A percentile compares a stretch with the other conserved stretches of the same genome.
Evolutionary conservation across 1,139 yeast genomes (phyloP).

Genomic region (Taphrina pruni): DNA sequence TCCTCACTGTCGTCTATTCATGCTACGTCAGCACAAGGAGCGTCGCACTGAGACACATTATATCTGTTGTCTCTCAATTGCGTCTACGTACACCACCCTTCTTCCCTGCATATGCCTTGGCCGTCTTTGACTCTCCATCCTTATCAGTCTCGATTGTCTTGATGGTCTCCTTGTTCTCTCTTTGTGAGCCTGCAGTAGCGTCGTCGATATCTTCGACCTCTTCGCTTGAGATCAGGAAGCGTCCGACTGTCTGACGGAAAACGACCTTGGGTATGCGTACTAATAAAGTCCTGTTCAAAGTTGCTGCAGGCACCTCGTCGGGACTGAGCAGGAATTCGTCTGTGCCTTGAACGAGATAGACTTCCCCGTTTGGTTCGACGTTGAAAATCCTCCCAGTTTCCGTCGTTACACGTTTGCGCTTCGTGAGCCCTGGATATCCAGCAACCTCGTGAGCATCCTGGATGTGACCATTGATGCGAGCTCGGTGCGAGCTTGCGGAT

Average conservation of each 20-base stretch:
- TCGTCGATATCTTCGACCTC: constrained; percentile 24
- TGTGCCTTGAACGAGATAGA: constrained; percentile 62
- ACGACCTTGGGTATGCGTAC: constrained; percentile 56
- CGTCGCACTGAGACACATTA: no score
- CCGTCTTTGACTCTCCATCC: constrained; percentile 10
- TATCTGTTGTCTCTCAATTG: not conserved
- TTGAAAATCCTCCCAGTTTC: constrained; percentile 64
- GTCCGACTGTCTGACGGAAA: constrained; percentile 43
- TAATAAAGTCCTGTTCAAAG: constrained; percentile 64
- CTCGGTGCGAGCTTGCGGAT: constrained; percentile 65
- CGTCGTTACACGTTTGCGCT: constrained; percentile 51
- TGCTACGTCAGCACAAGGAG: not conserved
- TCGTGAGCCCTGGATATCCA: constrained; percentile 49
- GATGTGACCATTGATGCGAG: constrained; percentile 62
- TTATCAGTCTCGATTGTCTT: constrained; percentile 16
- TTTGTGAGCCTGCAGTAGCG: constrained; percentile 3
- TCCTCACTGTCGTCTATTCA: not conserved
- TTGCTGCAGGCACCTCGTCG: constrained; percentile 55
- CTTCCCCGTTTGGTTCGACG: constrained; percentile 72
- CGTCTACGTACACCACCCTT: constrained; percentile 28
- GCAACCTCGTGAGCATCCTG: constrained; percentile 57
- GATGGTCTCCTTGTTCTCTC: constrained; percentile 24
- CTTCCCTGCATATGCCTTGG: constrained; percentile 12
- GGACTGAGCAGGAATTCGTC: constrained; percentile 52
- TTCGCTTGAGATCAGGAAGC: constrained; percentile 33